phyloP scores from a whole-genome alignment of 2,329 filamentous ascomycete species.

The Penicillium sp. region DNA sequence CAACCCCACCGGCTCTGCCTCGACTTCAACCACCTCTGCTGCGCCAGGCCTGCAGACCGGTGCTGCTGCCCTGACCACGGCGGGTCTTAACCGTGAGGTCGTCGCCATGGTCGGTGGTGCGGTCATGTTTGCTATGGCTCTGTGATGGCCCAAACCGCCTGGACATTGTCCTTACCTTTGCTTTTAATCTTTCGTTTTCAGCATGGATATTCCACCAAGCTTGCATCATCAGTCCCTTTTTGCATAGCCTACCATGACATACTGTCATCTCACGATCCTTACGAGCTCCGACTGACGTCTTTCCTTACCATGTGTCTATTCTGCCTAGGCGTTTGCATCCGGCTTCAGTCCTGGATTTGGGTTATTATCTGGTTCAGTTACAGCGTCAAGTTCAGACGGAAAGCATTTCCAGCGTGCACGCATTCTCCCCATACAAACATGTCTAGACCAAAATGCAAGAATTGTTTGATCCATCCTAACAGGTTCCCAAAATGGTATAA shows the following conservation, averaged over 20 bases:
- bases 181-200: neutral
- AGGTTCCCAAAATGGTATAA: no score
- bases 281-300: slow-evolving; percentile 21
- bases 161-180: no score
- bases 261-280: slow-evolving; percentile 24
- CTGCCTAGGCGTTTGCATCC: slow-evolving; percentile 3
- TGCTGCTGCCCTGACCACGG: slow-evolving; percentile 28
- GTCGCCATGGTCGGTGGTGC: slow-evolving; percentile 43
- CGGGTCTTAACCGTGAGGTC: slow-evolving; percentile 35
- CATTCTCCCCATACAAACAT: no score
- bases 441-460: no score
- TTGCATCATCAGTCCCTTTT: slow-evolving; percentile 16
- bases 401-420: slow-evolving; percentile 2
- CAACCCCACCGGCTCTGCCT: slow-evolving; percentile 18
- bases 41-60: slow-evolving; percentile 43
- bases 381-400: slow-evolving; percentile 1
- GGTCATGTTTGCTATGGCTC: slow-evolving; percentile 39
- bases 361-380: neutral
- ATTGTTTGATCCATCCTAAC: no score
- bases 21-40: slow-evolving; percentile 24
- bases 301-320: slow-evolving; percentile 15
- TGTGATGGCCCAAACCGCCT: slow-evolving; percentile 31
- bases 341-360: neutral
- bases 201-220: slow-evolving; percentile 4
- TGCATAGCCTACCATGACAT: slow-evolving; percentile 12